phyloP scores from a whole-genome alignment of 2,329 filamentous ascomycete genomes.

The Fusarium tupiense region DNA sequence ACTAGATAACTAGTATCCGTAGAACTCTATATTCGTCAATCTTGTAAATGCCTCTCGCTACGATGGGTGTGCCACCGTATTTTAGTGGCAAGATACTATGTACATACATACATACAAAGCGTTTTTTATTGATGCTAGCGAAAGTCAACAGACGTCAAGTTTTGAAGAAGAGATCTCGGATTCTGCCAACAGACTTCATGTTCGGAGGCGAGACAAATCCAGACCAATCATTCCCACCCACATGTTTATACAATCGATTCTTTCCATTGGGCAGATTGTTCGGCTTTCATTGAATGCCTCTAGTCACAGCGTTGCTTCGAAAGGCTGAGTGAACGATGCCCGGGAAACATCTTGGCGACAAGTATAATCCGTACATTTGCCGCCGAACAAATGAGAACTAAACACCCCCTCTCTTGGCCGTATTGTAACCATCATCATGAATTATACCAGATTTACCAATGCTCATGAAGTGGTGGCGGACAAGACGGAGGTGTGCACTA shows the following conservation, averaged over 20 bases:
- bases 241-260: constrained; percentile 6
- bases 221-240: constrained; percentile 26
- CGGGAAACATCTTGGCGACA: neutral
- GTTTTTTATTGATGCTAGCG: neutral
- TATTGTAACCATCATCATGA: constrained; percentile 20
- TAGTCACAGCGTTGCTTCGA: constrained; percentile 1
- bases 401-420: neutral
- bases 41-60: constrained; percentile 16
- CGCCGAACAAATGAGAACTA: neutral
- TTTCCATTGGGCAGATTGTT: constrained; percentile 16
- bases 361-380: neutral
- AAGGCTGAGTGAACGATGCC: neutral
- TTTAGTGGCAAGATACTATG: constrained; percentile 6
- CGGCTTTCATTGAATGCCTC: neutral
- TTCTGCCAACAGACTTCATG: constrained; percentile 8
- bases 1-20: neutral
- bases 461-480: constrained; percentile 33
- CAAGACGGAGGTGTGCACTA: constrained; percentile 38
- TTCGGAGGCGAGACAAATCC: constrained; percentile 25
- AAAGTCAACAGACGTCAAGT: neutral
- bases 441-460: constrained; percentile 15
- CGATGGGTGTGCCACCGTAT: neutral
- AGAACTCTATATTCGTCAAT: neutral
- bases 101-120: neutral
- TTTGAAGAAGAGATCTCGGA: neutral